Base-by-base conservation (phyloP, 805 yeast species). In the Starmerella sirachaensis region DNA sequence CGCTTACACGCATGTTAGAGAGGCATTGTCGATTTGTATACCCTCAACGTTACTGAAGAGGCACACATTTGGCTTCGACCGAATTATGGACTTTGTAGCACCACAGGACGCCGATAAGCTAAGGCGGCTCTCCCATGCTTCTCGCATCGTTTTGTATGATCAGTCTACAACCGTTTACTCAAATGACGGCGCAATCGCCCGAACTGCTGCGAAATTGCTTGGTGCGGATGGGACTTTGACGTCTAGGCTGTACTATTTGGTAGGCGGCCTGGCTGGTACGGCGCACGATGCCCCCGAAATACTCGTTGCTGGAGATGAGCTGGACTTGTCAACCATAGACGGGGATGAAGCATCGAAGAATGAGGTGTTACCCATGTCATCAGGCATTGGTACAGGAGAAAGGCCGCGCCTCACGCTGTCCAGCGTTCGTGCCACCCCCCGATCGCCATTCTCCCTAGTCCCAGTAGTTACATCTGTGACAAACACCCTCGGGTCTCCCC, bases 21-120 rank as follows among this genome's bases (percentile, higher is more conserved):
- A 69, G 29, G 70, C 96, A 1, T 63, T 82, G 31, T 83, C 83
- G 54, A 68, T 88, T 25, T 82, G 93, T 56, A 60, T 86, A 11
- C 96, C 97, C 2, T 78, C 94, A n/a, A 86, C 96, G 0, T 63
- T 86, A 29, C 61, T 86, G 45, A 80, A 76, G 54, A 69, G 97
- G 46, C 63, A 74, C 22, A 78, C 76, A 37, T 86, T 81, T 51
- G 74, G 75, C 3, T 62, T 86, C 39, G 32, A 45, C 12, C 48
- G 58, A 16, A 52, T 63, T 29, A 28, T 57, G 33, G 64, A 61
- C 25, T 58, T 63, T 40, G 54, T 63, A 45, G 49, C 60, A 9
- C 53, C 54, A 7, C 51, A 51, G 13, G 60, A 59, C 41, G 52
- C 53, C 13, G 41, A 34, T 18, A 32, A 31, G 5, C 35, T 63